Percentiles rank a stretch among this genome's conserved stretches.
Evolutionary conservation across 441 rosid genomes (phyloP).

Genomic region (Eutrema salsugineum): DNA sequence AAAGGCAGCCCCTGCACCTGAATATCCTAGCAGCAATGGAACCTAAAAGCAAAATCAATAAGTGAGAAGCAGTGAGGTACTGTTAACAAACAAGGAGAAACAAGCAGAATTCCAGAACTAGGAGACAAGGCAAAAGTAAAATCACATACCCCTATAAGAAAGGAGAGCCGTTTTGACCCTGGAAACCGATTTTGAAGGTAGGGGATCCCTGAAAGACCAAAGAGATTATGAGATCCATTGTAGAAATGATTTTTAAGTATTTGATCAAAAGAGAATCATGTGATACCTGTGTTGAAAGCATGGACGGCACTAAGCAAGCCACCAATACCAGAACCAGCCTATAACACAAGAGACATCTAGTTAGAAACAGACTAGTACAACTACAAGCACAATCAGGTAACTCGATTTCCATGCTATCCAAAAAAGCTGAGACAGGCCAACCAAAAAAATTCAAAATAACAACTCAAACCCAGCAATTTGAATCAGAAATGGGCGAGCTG

Average conservation of each 20-base stretch:
- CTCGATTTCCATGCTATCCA: neutral
- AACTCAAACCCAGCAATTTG: neutral
- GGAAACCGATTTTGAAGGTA: constrained; percentile 62
- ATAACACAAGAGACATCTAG: constrained; percentile 1
- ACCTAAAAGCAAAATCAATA: constrained; percentile 42
- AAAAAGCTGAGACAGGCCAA: neutral
- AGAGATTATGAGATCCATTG: neutral
- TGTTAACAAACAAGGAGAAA: neutral
- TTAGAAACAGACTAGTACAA: constrained; percentile 8
- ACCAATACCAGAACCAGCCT: constrained; percentile 92
- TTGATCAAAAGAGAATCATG: neutral
- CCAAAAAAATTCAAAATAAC: neutral
- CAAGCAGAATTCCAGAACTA: neutral
- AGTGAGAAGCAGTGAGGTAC: neutral
- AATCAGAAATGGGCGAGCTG: neutral
- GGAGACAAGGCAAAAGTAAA: neutral
- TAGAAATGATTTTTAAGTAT: neutral
- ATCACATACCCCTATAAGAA: constrained; percentile 64
- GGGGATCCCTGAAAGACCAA: constrained; percentile 58
- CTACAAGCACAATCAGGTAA: neutral
- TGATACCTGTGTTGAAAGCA: constrained; percentile 75
- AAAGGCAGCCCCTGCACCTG: constrained; percentile 75
- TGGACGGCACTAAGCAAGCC: constrained; percentile 87
- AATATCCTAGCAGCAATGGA: constrained; percentile 67
- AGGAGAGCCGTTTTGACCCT: constrained; percentile 91